Base-by-base conservation (phyloP, 441 rosid genomes). In the Euphorbia corollata region DNA sequence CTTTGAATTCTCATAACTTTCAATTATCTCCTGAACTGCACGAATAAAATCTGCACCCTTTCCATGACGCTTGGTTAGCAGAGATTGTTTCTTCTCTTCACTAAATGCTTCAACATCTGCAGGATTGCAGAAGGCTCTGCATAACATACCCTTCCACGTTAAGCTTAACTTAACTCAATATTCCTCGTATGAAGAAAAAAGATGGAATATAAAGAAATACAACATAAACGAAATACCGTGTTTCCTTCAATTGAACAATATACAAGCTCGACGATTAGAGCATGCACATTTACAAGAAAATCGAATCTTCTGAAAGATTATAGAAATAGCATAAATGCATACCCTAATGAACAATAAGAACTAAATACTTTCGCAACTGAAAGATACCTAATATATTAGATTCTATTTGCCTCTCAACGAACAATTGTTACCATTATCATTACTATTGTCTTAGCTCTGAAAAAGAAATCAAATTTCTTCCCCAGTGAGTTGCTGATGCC, bases 121-220 rank as follows among this genome's bases (percentile, higher is more conserved):
- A 60, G 87, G 98, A 68, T 82, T 88, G 84, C 99, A 94, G 85
- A 94, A 91, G 60, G 99, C 98, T 80, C 99, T 94, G 85, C 84
- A 79, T 4, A 59, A 43, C 30, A 63, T 11, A 63, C 18, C 16
- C 63, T 51, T 32, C 32, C 27, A 30, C 3, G 55, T 3, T 58
- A 63, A 24, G n/a, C 36, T 48, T 62, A 57, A 2, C 57, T 61
- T 41, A n/a, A 20, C n/a, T 8, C 23, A 27, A 59, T 22, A 61
- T 36, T 24, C 45, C 4, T 55, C 12, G 5, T 4, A 65, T 6
- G 19, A 56, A 53, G 30, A 45, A 1, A 8, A 24, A 41, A 2
- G 4, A 22, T 10, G 9, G 3, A 0, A 16, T 8, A 6, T 2
- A 13, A 18, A 15, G 15, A 23, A 2, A 7, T 13, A 38, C 2